Conservation (phyloP, 2,329 filamentous ascomycete species). For the Geosmithia morbida region DNA sequence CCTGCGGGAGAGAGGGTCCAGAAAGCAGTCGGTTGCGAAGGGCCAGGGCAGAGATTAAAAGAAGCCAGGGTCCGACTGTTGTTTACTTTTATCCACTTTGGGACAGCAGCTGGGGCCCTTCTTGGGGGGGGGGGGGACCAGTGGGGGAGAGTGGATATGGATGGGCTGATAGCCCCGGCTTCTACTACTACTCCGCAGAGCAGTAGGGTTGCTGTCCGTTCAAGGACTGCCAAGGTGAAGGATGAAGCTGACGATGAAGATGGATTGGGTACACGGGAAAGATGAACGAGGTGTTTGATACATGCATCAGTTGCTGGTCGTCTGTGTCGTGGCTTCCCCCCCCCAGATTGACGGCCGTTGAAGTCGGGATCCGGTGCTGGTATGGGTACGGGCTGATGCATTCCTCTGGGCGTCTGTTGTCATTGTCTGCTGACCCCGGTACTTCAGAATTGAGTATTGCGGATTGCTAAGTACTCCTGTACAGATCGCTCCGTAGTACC, state of each 20-base stretch:
- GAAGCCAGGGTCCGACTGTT: slow-evolving; percentile 1
- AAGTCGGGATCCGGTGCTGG: too few relatives aligned
- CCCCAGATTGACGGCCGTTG: too few relatives aligned
- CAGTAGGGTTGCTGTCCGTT: not conserved
- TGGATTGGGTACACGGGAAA: not conserved
- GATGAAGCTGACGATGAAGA: slow-evolving; percentile 1
- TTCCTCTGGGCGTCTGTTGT: too few relatives aligned
- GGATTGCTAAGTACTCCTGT: too few relatives aligned
- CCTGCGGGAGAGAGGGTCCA: not conserved
- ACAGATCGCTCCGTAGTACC: too few relatives aligned
- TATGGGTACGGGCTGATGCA: too few relatives aligned
- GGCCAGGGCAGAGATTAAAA: slow-evolving; percentile 1
- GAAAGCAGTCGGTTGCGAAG: not conserved
- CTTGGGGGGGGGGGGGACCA: not conserved
- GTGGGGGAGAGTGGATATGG: not conserved
- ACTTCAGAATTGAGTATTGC: too few relatives aligned
- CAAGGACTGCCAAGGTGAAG: not conserved
- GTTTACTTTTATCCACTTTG: slow-evolving; percentile 5
- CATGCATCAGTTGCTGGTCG: not conserved
- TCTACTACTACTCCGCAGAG: not conserved
- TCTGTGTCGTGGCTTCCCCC: not conserved
- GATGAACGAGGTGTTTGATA: not conserved
- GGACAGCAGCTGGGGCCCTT: slow-evolving; percentile 1
- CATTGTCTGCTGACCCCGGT: too few relatives aligned
- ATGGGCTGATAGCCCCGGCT: not conserved